Conservation (phyloP, 2,329 filamentous ascomycete species). For the Thielaviopsis cerberus region DNA sequence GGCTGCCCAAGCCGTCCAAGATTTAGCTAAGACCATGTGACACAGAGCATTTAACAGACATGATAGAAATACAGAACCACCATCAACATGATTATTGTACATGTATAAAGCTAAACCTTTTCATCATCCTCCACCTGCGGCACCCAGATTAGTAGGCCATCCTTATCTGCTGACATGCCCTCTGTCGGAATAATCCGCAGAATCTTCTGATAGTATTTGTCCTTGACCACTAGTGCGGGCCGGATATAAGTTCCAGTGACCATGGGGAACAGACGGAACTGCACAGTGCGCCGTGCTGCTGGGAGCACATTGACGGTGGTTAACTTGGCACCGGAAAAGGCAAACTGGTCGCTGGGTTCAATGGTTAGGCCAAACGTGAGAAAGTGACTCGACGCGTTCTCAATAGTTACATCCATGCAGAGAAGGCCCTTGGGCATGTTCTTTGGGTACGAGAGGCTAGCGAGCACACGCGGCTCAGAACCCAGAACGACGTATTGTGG, state of each 20-base stretch:
- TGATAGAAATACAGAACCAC: not conserved
- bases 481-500: conserved; percentile 66
- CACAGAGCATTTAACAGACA: too few species aligned
- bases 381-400: conserved; percentile 89
- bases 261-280: conserved; percentile 56
- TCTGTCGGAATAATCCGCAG: conserved; percentile 64
- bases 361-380: conserved; percentile 81
- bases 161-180: conserved; percentile 47
- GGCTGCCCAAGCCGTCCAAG: conserved; percentile 2
- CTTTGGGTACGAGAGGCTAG: conserved; percentile 29
- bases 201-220: conserved; percentile 86
- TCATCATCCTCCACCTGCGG: conserved; percentile 20
- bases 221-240: conserved; percentile 59
- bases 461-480: conserved; percentile 71
- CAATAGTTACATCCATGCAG: conserved; percentile 45
- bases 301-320: conserved; percentile 66
- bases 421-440: conserved; percentile 21
- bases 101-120: conserved; percentile 13
- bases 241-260: conserved; percentile 47
- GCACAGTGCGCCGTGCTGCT: conserved; percentile 53
- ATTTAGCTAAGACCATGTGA: too few species aligned
- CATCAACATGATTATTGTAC: too few species aligned
- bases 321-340: conserved; percentile 76
- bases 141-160: conserved; percentile 45
- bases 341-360: conserved; percentile 84